Conservation (phyloP, 148 eudicot genomes). For the Rhododendron griersonianum region DNA sequence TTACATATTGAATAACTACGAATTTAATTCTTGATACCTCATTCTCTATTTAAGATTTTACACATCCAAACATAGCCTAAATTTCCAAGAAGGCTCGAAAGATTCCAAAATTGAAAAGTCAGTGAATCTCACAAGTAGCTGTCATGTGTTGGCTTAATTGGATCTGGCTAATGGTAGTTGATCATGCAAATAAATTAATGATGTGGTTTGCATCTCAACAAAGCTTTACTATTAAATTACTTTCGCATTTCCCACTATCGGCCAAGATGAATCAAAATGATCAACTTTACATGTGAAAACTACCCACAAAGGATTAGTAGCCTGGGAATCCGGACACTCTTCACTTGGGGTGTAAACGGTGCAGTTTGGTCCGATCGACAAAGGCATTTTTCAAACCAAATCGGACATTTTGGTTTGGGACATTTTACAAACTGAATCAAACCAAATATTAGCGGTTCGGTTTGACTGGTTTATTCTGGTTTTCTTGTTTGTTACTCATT, state of each 20-base stretch:
- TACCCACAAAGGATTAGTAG: not conserved
- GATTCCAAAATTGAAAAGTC: not conserved
- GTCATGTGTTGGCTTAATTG: not conserved
- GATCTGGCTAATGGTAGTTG: not conserved
- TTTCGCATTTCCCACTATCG: not conserved
- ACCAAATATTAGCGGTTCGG: no score
- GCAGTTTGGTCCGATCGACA: no score
- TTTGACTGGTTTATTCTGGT: no score
- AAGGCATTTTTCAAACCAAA: no score
- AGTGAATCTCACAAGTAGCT: not conserved
- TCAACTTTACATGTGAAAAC: not conserved
- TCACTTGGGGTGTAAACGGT: no score
- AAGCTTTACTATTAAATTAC: not conserved
- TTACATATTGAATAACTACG: no score
- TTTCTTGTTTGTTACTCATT: no score
- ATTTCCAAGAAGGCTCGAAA: not conserved
- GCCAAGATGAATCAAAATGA: not conserved
- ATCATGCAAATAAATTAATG: not conserved
- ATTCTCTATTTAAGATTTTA: not conserved
- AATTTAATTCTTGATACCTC: not conserved
- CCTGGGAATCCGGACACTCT: no score
- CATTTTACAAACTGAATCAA: no score
- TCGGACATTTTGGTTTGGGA: no score
- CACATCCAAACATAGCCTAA: not conserved
- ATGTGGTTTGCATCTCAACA: not conserved